Evolutionary conservation across 768 basidiomycete genomes (phyloP).

Genomic region (Boletus sp.): DNA sequence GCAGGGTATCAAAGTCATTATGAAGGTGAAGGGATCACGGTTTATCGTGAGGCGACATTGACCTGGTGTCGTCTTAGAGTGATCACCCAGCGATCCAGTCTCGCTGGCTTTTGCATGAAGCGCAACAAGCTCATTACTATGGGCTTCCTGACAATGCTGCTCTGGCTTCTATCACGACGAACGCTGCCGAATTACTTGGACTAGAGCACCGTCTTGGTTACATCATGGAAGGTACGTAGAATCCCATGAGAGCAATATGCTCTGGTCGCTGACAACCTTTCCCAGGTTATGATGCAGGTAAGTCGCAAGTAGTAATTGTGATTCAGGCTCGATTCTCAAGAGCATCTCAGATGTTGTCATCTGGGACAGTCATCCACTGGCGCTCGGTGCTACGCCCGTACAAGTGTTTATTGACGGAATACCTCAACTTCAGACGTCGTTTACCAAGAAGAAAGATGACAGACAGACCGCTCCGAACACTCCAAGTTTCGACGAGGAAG

Average conservation of each 20-base stretch:
- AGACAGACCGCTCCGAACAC: slow-evolving; percentile 50
- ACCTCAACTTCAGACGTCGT: slow-evolving; percentile 46
- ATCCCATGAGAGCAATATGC: background rate
- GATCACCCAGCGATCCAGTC: slow-evolving; percentile 66
- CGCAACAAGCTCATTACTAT: slow-evolving; percentile 80
- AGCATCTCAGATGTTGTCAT: slow-evolving; percentile 43
- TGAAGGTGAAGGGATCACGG: slow-evolving; percentile 40
- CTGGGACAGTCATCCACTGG: slow-evolving; percentile 77
- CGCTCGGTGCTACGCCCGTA: slow-evolving; percentile 72
- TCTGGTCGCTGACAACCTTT: background rate
- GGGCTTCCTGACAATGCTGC: slow-evolving; percentile 70
- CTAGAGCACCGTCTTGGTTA: slow-evolving; percentile 80
- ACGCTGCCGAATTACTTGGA: slow-evolving; percentile 70
- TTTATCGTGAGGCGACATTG: background rate
- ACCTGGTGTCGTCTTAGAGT: slow-evolving; percentile 40
- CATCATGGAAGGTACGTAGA: slow-evolving; percentile 51
- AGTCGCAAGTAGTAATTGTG: background rate
- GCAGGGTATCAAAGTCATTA: slow-evolving; percentile 44
- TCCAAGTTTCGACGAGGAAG: slow-evolving; percentile 63
- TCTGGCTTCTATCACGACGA: slow-evolving; percentile 70
- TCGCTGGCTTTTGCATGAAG: slow-evolving; percentile 77
- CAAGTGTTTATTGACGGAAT: slow-evolving; percentile 88
- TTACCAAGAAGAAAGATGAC: slow-evolving; percentile 40
- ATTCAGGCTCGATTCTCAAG: background rate
- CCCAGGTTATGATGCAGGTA: slow-evolving; percentile 65